phyloP scores from a whole-genome alignment of 148 eudicot genomes.

The Polygonum maritimum region DNA sequence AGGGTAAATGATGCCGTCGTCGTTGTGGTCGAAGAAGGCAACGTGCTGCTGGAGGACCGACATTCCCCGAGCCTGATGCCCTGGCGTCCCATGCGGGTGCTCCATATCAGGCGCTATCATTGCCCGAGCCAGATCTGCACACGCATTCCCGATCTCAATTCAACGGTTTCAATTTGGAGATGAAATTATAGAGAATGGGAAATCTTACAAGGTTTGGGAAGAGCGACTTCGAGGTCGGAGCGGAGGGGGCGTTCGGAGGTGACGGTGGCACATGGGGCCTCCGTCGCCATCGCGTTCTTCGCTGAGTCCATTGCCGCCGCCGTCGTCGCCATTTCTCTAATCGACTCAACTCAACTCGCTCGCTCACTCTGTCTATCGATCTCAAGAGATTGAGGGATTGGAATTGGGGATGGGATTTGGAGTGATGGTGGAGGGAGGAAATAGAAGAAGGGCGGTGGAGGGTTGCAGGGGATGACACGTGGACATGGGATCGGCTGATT shows the following conservation, averaged over 20 bases:
- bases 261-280: conserved; percentile 57
- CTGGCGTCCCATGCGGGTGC: conserved; percentile 60
- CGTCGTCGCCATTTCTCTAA: conserved; percentile 5
- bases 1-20: conserved; percentile 62
- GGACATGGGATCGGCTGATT: not conserved
- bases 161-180: not conserved
- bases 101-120: conserved; percentile 49
- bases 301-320: conserved; percentile 17
- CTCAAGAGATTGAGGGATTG: not conserved
- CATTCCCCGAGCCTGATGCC: conserved; percentile 31
- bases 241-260: conserved; percentile 51
- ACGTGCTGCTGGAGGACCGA: conserved; percentile 72
- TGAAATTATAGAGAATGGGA: not conserved
- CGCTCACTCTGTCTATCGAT: no score
- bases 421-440: not conserved
- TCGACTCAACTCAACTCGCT: no score
- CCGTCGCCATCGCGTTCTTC: conserved; percentile 40
- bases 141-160: not conserved
- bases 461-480: not conserved
- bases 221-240: conserved; percentile 47
- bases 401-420: not conserved
- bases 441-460: not conserved
- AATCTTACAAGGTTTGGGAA: conserved; percentile 73
- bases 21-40: conserved; percentile 60
- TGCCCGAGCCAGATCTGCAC: conserved; percentile 57